phyloP scores from a whole-genome alignment of 148 eudicot genomes.

The Pharnaceum exiguum region DNA sequence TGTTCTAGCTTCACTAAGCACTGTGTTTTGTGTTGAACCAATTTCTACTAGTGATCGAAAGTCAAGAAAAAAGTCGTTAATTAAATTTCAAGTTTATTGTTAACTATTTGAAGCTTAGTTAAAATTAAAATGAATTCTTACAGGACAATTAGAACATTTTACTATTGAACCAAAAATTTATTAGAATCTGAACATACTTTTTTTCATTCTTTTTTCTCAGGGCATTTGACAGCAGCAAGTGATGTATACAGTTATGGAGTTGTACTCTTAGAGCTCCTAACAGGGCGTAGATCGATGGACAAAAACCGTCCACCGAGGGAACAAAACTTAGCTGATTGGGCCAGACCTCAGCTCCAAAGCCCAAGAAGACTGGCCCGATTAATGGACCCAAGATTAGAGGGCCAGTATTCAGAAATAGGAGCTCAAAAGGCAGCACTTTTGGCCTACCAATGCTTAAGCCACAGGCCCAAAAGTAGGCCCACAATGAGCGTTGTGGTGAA shows the following conservation, averaged over 20 bases:
- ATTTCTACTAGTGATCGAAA: too few relatives aligned
- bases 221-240: slow-evolving; percentile 86
- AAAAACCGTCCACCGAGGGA: slow-evolving; percentile 61
- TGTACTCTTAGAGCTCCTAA: slow-evolving; percentile 69
- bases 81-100: too few relatives aligned
- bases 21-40: too few relatives aligned
- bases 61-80: too few relatives aligned
- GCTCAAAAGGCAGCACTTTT: slow-evolving; percentile 69
- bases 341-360: slow-evolving; percentile 56
- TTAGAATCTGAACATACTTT: not conserved
- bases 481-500: slow-evolving; percentile 53
- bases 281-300: slow-evolving; percentile 75
- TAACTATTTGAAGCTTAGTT: too few relatives aligned
- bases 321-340: slow-evolving; percentile 82
- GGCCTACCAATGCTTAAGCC: slow-evolving; percentile 83
- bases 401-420: slow-evolving; percentile 65
- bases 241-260: slow-evolving; percentile 97
- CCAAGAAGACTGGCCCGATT: slow-evolving; percentile 51
- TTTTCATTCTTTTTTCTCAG: slow-evolving; percentile 22
- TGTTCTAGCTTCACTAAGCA: too few relatives aligned
- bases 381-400: slow-evolving; percentile 82
- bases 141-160: too few relatives aligned
- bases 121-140: too few relatives aligned
- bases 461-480: slow-evolving; percentile 70
- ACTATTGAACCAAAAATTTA: too few relatives aligned